These are phyloP conservation scores for Hypoxylon sp. DNA, from an alignment of 2,329 filamentous ascomycete species.

Conservation along the genomic window DNA sequence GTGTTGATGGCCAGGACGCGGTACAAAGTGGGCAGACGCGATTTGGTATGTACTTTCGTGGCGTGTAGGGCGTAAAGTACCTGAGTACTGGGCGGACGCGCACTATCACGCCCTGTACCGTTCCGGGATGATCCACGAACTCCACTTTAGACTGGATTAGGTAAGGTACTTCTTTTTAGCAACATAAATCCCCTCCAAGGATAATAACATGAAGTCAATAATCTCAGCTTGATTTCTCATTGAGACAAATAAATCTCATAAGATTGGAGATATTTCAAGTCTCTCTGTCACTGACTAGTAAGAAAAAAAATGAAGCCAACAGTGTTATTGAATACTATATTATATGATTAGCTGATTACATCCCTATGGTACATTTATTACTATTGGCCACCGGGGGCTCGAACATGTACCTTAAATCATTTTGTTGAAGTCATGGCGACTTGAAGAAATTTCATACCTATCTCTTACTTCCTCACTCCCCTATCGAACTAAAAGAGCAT, in stretches of 20 bases:
- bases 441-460: neutral
- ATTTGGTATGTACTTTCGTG: conserved; percentile 23
- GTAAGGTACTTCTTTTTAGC: conserved; percentile 19
- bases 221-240: neutral
- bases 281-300: no score
- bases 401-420: neutral
- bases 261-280: no score
- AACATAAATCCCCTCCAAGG: conserved; percentile 9
- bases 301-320: neutral
- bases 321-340: neutral
- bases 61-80: conserved; percentile 32
- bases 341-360: conserved; percentile 4
- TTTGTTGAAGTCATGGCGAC: neutral
- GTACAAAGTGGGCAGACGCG: conserved; percentile 40
- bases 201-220: neutral
- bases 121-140: conserved; percentile 12
- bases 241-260: neutral
- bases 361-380: neutral
- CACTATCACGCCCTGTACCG: conserved; percentile 26
- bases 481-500: conserved; percentile 16
- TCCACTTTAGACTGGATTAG: conserved; percentile 10
- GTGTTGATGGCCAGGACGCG: conserved; percentile 42
- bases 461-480: neutral
- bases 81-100: neutral
- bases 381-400: neutral